Base-by-base conservation (phyloP, 2,329 filamentous ascomycete species). In the Lachnellula subtilissima region DNA sequence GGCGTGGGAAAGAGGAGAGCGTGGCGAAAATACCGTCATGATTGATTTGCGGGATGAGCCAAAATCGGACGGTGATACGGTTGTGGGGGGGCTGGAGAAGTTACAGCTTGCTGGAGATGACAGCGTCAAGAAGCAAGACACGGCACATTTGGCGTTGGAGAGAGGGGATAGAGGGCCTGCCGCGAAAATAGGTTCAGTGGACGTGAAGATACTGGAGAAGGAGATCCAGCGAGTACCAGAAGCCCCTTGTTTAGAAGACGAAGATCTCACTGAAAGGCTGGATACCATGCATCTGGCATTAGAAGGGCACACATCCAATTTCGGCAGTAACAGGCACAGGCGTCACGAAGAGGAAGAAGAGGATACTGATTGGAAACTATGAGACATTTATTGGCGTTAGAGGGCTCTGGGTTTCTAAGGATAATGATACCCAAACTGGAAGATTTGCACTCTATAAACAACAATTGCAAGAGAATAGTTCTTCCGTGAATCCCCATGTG, bases 1-100 rank as follows among this genome's bases (percentile, higher is more conserved):
- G 0, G 89, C 89, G 0, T 96, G 92, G 91, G 84, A 94, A 72
- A 80, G 92, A 52, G 81, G 81, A 5, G 61, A 49, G 28, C 28
- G 28, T 19, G 43, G 50, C 3, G 42, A 58, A 23, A 55, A 32
- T 25, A 50, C 49, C 6, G 70, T 50, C 28, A 58, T 76, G 45
- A 82, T 91, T 59, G 79, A 87, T 37, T 67, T 91, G 37, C 71
- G 87, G 1, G 84, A 90, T 53, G 90, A 95, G 70, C 81, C 82
- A 48, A 79, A 77, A 65, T 73, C 76, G 47, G 75, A 67, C 7
- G 70, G 74, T n/a, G 56, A 61, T 55, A 48, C 43, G 8, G 45
- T 64, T 17, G 57, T 64, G 23, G 59, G 66, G 25, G 60, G 57
- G 3, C 43, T 66, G 22, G 72, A 71, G 1, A 70, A 73, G 28